phyloP scores from a whole-genome alignment of 2,329 filamentous ascomycete genomes.

The Coccinonectria pachysandricola region DNA sequence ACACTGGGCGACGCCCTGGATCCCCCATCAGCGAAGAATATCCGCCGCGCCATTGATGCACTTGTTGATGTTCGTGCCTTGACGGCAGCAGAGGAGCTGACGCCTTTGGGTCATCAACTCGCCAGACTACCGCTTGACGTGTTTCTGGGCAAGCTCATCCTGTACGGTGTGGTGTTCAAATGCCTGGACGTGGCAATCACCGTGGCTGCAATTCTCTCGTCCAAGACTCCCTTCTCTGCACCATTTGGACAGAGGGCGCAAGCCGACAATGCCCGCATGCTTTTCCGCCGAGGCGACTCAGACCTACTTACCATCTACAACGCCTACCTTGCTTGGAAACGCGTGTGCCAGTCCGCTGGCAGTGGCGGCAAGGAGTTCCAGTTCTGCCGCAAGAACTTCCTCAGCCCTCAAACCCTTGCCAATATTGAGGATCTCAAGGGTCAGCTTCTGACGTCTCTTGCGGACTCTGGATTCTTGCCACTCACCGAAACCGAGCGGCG shows the following conservation, averaged over 20 bases:
- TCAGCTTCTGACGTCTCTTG: constrained; percentile 74
- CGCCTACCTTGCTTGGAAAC: constrained; percentile 83
- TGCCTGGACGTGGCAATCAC: constrained; percentile 89
- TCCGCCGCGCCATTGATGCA: constrained; percentile 83
- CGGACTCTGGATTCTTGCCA: constrained; percentile 73
- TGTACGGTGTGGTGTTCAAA: constrained; percentile 77
- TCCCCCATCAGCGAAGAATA: constrained; percentile 83
- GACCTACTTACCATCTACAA: constrained; percentile 91
- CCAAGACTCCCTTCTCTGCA: constrained; percentile 86
- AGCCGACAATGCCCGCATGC: constrained; percentile 66
- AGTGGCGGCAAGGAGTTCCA: constrained; percentile 63
- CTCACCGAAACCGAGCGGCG: constrained; percentile 64
- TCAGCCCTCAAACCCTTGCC: constrained; percentile 75
- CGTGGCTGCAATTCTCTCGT: constrained; percentile 84
- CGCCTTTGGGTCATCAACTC: constrained; percentile 74
- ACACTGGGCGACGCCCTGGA: constrained; percentile 83
- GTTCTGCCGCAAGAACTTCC: constrained; percentile 91
- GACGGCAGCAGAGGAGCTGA: constrained; percentile 71
- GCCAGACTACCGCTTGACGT: constrained; percentile 87
- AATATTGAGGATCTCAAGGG: constrained; percentile 96
- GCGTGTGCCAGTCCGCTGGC: constrained; percentile 58
- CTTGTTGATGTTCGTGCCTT: constrained; percentile 87
- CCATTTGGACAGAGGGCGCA: constrained; percentile 76
- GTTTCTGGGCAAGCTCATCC: constrained; percentile 85
- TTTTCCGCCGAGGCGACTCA: constrained; percentile 78